Base-by-base conservation (phyloP, 805 yeast genomes). In the Candida railenensis region DNA sequence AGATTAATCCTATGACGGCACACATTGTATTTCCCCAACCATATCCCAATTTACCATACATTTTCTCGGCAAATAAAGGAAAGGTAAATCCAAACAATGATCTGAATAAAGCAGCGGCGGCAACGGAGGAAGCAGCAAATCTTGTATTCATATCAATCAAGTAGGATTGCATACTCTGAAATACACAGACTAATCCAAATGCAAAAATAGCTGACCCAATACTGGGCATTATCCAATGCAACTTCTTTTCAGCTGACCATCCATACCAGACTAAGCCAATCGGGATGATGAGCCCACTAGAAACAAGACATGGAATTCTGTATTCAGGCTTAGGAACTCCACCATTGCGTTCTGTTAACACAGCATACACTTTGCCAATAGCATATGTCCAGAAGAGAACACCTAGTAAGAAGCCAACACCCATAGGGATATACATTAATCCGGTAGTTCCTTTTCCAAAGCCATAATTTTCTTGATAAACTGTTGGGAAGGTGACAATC, bases 1-100 rank as follows among this genome's bases (percentile, higher is more conserved):
- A 55, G 1, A 55, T 53, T 11, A 69, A 46, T 4, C 63, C 68
- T 28, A 70, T 53, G 38, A 67, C 48, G 4, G 66, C 75, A 50
- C 71, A 66, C 61, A 69, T 53, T 16, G 73, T 66, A 48, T 68
- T 68, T 1, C 69, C 74, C 73, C 74, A 69, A 4, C 74, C 74
- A 48, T 69, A 69, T 8, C 62, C 63, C 40, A 69, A 49, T 33
- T 44, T 49, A 15, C 49, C 63, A 44, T 70, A 70, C 70, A 70
- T 65, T 33, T 55, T 53, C n/a, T 59, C 52, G 8, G 73, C 73
- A 47, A 69, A 66, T 18, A 70, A 51, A 2, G 74, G 75, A 54
- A 70, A 68, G 38, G 57, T 52, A 45, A 69, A 69, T 11, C 74
- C 75, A 53, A 69, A 66, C 15, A 65, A 51, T 18, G 67, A 66